These are phyloP conservation scores for Sicyos baderoa DNA, from an alignment of 306 rosid genomes.

Conservation along the genomic window DNA sequence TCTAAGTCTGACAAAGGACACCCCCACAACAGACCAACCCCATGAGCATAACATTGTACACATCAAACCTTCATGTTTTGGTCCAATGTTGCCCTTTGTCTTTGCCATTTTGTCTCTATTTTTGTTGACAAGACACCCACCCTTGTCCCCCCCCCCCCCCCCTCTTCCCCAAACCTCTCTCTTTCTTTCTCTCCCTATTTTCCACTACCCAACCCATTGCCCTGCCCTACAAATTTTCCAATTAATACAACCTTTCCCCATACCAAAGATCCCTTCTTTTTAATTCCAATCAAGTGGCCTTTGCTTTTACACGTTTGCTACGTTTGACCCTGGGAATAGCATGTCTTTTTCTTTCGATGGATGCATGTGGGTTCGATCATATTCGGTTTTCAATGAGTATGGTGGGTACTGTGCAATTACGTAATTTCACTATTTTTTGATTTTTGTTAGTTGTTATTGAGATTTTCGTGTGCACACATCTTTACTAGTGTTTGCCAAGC, in stretches of 20 bases:
- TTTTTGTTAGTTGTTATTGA: too few relatives aligned
- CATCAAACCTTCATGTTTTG: conserved; percentile 6
- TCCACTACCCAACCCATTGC: not conserved
- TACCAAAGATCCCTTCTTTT: not conserved
- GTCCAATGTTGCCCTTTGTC: conserved; percentile 16
- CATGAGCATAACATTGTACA: not conserved
- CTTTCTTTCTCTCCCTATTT: not conserved
- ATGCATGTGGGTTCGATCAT: not conserved
- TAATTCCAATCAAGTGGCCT: too few relatives aligned
- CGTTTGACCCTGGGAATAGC: too few relatives aligned
- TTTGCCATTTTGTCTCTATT: conserved; percentile 13
- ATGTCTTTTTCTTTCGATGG: too few relatives aligned
- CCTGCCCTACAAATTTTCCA: not conserved
- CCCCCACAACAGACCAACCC: too few relatives aligned
- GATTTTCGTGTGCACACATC: too few relatives aligned
- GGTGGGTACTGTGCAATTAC: too few relatives aligned
- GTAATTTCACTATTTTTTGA: too few relatives aligned
- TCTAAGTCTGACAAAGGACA: not conserved
- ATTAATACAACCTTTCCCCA: not conserved
- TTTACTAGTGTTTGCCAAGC: too few relatives aligned
- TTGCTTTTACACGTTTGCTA: too few relatives aligned
- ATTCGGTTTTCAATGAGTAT: not conserved
- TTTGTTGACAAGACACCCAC: conserved; percentile 10
- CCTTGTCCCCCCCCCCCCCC: not conserved
- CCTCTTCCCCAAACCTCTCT: too few relatives aligned